Conservation (phyloP, 768 basidiomycete genomes). For the Suillus occidentalis region DNA sequence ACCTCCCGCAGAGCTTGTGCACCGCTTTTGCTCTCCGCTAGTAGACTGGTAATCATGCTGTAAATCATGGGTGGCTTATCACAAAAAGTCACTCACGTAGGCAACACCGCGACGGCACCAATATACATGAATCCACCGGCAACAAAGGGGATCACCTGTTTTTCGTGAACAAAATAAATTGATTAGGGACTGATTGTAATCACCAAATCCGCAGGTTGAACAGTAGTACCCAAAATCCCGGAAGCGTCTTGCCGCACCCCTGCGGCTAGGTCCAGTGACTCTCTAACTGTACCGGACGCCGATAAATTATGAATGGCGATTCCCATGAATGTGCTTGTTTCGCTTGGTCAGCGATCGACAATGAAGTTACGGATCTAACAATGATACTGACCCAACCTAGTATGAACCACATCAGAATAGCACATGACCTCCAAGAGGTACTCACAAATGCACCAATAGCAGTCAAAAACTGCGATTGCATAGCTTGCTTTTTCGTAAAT, state of each 20-base stretch:
- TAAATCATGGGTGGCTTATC: conserved; percentile 10
- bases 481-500: conserved; percentile 87
- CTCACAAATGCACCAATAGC: conserved; percentile 88
- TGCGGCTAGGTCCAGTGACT: conserved; percentile 64
- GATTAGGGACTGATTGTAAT: conserved; percentile 16
- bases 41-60: conserved; percentile 48
- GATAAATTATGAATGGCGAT: conserved; percentile 81
- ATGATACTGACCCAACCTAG: conserved; percentile 36
- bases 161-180: conserved; percentile 15
- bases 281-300: conserved; percentile 42
- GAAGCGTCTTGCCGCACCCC: conserved; percentile 73
- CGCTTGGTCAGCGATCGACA: conserved; percentile 9
- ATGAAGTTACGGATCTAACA: neutral
- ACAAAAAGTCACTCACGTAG: conserved; percentile 60
- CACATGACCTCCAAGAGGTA: conserved; percentile 19
- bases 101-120: conserved; percentile 87
- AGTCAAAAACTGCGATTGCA: conserved; percentile 91
- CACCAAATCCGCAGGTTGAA: conserved; percentile 77
- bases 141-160: conserved; percentile 84
- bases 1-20: conserved; percentile 92
- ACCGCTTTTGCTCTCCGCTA: conserved; percentile 85
- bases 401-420: conserved; percentile 17
- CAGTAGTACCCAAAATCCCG: conserved; percentile 84
- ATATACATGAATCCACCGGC: conserved; percentile 94
- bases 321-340: conserved; percentile 76